A percentile compares a stretch with the other conserved stretches of the same genome.
These are phyloP conservation scores for Scytalidium lignicola DNA, from an alignment of 2,329 filamentous ascomycete species.

Conservation along the genomic window DNA sequence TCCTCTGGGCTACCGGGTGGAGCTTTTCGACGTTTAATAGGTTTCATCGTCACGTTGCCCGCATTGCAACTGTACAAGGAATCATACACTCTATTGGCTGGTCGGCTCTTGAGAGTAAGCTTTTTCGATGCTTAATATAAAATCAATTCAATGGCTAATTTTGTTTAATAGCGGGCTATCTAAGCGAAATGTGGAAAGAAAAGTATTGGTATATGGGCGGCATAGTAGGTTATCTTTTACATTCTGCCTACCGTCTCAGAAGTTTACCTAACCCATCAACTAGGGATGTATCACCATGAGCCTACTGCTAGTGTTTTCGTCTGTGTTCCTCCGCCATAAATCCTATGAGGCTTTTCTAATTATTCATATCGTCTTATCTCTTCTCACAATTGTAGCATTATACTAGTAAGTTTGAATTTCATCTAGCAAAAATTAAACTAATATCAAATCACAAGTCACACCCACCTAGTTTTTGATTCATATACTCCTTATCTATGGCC, in stretches of 20 bases:
- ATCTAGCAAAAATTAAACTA: too few relatives aligned
- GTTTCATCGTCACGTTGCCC: conserved; percentile 48
- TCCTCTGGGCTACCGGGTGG: conserved; percentile 12
- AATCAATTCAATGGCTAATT: too few relatives aligned
- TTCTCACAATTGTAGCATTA: conserved; percentile 37
- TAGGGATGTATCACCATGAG: conserved; percentile 33
- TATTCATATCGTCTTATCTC: conserved; percentile 46
- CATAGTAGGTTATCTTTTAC: conserved; percentile 22
- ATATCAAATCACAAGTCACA: conserved; percentile 28
- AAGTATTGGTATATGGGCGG: conserved; percentile 37
- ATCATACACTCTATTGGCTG: conserved; percentile 46
- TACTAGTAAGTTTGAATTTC: not conserved
- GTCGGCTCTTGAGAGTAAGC: conserved; percentile 1
- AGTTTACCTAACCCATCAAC: not conserved
- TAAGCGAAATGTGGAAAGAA: conserved; percentile 18
- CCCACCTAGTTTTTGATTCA: conserved; percentile 40
- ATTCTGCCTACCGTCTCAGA: not conserved
- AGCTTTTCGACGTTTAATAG: conserved; percentile 26
- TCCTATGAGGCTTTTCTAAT: conserved; percentile 46
- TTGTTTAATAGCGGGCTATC: not conserved
- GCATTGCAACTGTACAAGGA: conserved; percentile 39
- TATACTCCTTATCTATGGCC: conserved; percentile 48
- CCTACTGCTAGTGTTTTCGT: conserved; percentile 35
- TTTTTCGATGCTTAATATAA: too few relatives aligned
- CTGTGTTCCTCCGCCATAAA: conserved; percentile 25